Base-by-base conservation (phyloP, 1,139 yeast genomes). In the Taphrina betulina region DNA sequence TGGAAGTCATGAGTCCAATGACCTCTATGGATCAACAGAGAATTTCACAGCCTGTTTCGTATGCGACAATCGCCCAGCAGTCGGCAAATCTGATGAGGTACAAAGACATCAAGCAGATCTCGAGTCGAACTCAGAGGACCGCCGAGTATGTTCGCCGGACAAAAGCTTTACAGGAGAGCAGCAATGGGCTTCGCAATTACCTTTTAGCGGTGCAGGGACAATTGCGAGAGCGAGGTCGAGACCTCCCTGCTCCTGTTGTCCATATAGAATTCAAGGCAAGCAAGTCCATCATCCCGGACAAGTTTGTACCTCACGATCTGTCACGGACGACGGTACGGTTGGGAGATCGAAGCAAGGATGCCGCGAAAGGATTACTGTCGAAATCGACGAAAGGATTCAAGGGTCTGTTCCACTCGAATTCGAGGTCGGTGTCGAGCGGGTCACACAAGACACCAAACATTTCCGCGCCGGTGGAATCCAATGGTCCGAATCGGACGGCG, bases 331-430 rank as follows among this genome's bases (percentile, higher is more conserved):
- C 36, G 4, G 48, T 37, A 17, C 48, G 48, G 2, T 16, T 43
- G 10, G 48, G 48, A 19, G 48, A 43, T 31, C 24, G 26, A 31
- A 33, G 48, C 20, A 43, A 43, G 29, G 48, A 43, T 17, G 48
- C 38, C 12, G 48, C 48, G 16, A 29, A 31, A 31, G 48, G 23
- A 2, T 19, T 43, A 28, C 24, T 43, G 8, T 29, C 38, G 4
- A 43, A 43, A 5, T 43, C 48, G 8, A 43, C 29, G 2, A 31
- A 31, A 20, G 48, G 48, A 5, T 22, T 43, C 1, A 43, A 43
- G 19, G 48, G 48, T 19, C 48, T 43, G 5, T 43, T 43, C 14
- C 48, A 43, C 20, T 41, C 45, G 17, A 41, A 24, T 3, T 41
- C 45, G 20, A 2, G 45, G n/a, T 41, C 45, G 16, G 45, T 41